Percentiles rank a stretch among this genome's conserved stretches.
Evolutionary conservation across 176 grass and related monocot species (phyloP).

Genomic region (Alopecurus myosuroides): DNA sequence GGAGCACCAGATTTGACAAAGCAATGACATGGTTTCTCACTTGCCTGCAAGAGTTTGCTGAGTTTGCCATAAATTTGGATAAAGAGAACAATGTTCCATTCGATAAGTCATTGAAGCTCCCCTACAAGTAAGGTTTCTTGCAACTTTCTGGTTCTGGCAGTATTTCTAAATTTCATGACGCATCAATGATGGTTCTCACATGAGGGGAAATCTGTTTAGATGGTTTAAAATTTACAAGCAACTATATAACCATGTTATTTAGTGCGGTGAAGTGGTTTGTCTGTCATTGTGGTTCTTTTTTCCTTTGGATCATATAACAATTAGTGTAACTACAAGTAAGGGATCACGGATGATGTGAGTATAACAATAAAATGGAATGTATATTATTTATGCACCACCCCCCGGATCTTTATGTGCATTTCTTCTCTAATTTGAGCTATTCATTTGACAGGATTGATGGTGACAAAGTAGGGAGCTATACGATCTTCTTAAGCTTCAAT

Average conservation of each 20-base stretch:
- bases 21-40: slow-evolving; percentile 96
- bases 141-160: background rate
- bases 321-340: background rate
- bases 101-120: slow-evolving; percentile 92
- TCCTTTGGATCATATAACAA: background rate
- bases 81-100: slow-evolving; percentile 87
- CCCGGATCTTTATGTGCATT: background rate
- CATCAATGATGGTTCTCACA: background rate
- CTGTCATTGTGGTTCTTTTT: background rate
- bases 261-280: background rate
- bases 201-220: slow-evolving; percentile 9
- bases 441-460: slow-evolving; percentile 77
- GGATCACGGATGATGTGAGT: background rate
- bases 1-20: slow-evolving; percentile 98
- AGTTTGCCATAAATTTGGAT: slow-evolving; percentile 73
- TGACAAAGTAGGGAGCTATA: slow-evolving; percentile 92
- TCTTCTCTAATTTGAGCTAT: slow-evolving; percentile 3
- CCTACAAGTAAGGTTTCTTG: slow-evolving; percentile 66
- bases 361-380: background rate
- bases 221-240: background rate
- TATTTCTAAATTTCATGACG: background rate
- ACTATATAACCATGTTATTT: background rate
- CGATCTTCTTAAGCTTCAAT: slow-evolving; percentile 91
- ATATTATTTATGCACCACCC: background rate
- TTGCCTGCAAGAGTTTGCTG: slow-evolving; percentile 90